Evolutionary conservation across 106 monocot genomes (phyloP), one percentile per base, ranked within the genome.

Genomic region (Dendrobium chrysotoxum): DNA sequence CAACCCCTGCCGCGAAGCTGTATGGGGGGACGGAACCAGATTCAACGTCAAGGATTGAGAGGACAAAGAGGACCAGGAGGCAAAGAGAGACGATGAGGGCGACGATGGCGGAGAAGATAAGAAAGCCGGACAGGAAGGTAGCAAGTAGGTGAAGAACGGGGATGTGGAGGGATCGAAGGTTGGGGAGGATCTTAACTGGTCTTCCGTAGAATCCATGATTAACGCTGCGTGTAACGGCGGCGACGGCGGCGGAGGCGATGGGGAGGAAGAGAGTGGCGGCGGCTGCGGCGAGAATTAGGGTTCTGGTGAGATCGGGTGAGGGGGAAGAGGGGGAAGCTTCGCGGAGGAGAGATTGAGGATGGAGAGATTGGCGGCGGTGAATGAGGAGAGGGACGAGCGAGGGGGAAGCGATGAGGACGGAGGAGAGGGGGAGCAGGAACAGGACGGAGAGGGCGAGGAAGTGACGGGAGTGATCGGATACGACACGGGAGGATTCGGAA

Each of bases 391-490:
- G 79, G 40, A 79, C 41, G 41, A 79, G 61, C 2, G 79, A 79
- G 39, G 61, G 57, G 41, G 79, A 79, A 26, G 79, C 46, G 40
- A 79, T 39, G 20, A 79, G 41, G 25, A 64, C 41, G 68, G 68
- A 70, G 28, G 79, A 80, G 70, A 80, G 79, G 3, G 79, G 68
- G 46, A 70, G 68, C 47, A 80, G 67, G 45, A 70, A 70, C 23
- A 80, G 79, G 66, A 70, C 44, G 3, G 68, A 70, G 23, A 80
- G 70, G 28, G 68, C 79, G 79, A 70, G 68, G 46, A 80, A 70
- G 79, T 80, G 79, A 8, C 79, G 79, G 79, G 79, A 68, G 79
- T 80, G 79, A 38, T 44, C 68, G 70, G 79, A 67, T 3, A 80
- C 68, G 68, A 80, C 68, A 28, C 66, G 79, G 66, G 3, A 44